Percentiles rank a stretch among this genome's conserved stretches.
Conservation (phyloP, 345 rosid species). For the Boechera divaricarpa region DNA sequence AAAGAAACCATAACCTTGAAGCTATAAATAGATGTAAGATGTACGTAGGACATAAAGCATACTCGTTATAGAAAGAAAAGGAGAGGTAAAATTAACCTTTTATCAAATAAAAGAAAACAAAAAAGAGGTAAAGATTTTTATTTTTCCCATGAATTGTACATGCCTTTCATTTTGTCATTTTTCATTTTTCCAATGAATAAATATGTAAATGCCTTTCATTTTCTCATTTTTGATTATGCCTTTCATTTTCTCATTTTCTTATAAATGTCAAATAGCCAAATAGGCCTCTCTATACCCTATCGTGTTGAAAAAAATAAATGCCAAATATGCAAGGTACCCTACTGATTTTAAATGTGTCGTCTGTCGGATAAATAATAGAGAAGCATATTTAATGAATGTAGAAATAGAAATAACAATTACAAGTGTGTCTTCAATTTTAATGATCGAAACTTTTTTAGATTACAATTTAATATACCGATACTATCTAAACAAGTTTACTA, state of each 20-base stretch:
- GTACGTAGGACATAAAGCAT: background rate
- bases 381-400: slow-evolving; percentile 8
- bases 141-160: background rate
- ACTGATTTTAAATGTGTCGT: slow-evolving; percentile 16
- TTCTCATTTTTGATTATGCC: slow-evolving; percentile 2
- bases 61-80: background rate
- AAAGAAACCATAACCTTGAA: slow-evolving; percentile 1
- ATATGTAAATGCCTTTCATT: slow-evolving; percentile 13
- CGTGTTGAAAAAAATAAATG: slow-evolving; percentile 12
- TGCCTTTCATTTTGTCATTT: background rate
- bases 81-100: background rate
- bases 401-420: background rate
- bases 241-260: background rate
- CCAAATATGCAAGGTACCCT: slow-evolving; percentile 29
- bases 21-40: background rate
- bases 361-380: slow-evolving; percentile 9
- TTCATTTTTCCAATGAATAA: background rate
- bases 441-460: too few relatives aligned
- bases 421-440: background rate
- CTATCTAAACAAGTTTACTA: too few relatives aligned
- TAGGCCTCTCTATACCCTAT: slow-evolving; percentile 12
- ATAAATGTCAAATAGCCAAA: slow-evolving; percentile 27
- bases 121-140: background rate
- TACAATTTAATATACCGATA: too few relatives aligned
- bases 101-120: background rate